phyloP scores from a whole-genome alignment of 768 basidiomycete species.

The Kwoniella sp. region DNA sequence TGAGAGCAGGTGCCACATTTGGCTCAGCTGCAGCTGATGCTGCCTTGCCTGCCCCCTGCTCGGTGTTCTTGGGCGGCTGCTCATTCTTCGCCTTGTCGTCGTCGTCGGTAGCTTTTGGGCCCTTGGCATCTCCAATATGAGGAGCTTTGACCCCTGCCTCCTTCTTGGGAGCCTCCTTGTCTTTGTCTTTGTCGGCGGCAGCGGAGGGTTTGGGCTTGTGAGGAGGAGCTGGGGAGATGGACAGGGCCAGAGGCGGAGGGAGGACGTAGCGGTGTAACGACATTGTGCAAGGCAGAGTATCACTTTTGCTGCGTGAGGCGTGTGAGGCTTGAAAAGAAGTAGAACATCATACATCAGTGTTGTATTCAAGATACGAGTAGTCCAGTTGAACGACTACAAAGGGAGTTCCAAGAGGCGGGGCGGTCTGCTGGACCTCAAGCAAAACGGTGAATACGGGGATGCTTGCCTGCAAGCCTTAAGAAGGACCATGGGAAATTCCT shows the following conservation, averaged over 20 bases:
- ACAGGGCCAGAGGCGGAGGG: slow-evolving; percentile 46
- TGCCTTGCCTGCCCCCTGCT: background rate
- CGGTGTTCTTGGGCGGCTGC: no score
- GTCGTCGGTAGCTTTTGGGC: slow-evolving; percentile 3
- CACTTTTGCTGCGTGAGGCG: no score
- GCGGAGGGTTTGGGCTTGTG: slow-evolving; percentile 14
- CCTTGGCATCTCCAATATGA: background rate
- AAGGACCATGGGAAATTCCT: no score
- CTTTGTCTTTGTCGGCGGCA: slow-evolving; percentile 16
- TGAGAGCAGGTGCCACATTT: background rate
- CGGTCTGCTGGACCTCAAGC: no score
- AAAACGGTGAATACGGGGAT: no score
- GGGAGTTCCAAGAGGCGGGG: no score
- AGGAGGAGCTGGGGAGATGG: slow-evolving; percentile 43
- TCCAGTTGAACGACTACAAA: no score
- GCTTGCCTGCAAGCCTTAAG: no score
- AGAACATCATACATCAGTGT: no score
- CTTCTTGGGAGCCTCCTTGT: slow-evolving; percentile 18
- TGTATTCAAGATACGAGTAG: no score
- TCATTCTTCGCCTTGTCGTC: slow-evolving; percentile 6
- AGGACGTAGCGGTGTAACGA: slow-evolving; percentile 42
- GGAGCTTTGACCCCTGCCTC: slow-evolving; percentile 10
- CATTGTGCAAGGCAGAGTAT: slow-evolving; percentile 23
- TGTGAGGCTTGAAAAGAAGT: no score
- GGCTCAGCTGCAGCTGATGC: background rate